Base-by-base conservation (phyloP, 345 rosid genomes). In the Eucalyptus microcorys region DNA sequence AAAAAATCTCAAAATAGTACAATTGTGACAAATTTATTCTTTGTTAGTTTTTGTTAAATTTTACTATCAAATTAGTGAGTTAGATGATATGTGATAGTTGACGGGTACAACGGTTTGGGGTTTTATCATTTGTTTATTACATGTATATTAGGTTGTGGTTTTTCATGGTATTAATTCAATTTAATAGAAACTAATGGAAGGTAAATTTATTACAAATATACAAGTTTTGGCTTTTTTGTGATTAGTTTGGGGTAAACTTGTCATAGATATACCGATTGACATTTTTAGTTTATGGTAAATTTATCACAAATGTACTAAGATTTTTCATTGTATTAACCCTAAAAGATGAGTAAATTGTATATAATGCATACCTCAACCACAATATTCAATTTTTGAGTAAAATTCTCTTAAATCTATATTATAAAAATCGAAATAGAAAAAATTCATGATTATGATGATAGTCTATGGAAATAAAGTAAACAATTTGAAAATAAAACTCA, bases 31-130 rank as follows among this genome's bases (percentile, higher is more conserved):
- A 22, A 55, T 55, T 24, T 55, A 55, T 22, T 26, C 1, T 55
- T 0, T 0, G 0, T 55, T 55, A 55, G 0, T 0, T 24, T 55
- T 0, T 0, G 0, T 24, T 55, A 24, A 22, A 55, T 55, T 55
- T 55, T 24, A 55, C 5, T 2, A 55, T 55, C 6, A 24, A 55
- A 55, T 55, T 55, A 0, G 0, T 55, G 0, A 24, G 30, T 55
- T 0, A 2, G 1, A 0, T 55, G 1, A 55, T 24, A 10, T 0
- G 3, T 24, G 0, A 1, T 55, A 24, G 1, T 55, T 55, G 2
- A 22, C 1, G 12, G 1, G 0, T 55, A 9, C 0, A 22, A 2
- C 0, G 1, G 5, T 55, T 55, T 10, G 0, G 13, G 30, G 0
- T 55, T 55, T 55, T 55, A 55, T 1, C 61, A 0, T 55, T 0